Evolutionary conservation across 768 basidiomycete genomes (phyloP).

Genomic region (Chiua virens): DNA sequence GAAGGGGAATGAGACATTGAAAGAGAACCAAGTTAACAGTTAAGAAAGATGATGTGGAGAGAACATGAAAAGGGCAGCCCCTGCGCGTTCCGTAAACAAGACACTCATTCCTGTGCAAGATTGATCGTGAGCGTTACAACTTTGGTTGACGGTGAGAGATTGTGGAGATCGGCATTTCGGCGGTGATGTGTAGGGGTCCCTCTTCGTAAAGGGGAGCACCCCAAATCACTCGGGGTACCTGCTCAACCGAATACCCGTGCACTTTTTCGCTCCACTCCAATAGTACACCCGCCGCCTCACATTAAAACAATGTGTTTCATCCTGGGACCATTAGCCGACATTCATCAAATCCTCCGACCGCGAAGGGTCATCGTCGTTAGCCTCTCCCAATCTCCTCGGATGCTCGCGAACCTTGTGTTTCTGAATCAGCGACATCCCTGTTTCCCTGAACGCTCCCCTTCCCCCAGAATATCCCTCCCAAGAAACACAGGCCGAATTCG

Average conservation of each 20-base stretch:
- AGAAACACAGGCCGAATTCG: slow-evolving; percentile 32
- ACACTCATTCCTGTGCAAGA: slow-evolving; percentile 33
- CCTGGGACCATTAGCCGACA: slow-evolving; percentile 24
- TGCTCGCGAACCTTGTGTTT: slow-evolving; percentile 30
- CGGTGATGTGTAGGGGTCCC: slow-evolving; percentile 14
- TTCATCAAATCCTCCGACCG: slow-evolving; percentile 32
- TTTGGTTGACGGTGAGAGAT: slow-evolving; percentile 32
- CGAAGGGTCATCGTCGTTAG: slow-evolving; percentile 15
- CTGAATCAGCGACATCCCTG: slow-evolving; percentile 34
- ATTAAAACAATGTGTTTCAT: slow-evolving; percentile 25
- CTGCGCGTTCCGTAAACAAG: slow-evolving; percentile 29
- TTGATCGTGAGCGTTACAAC: slow-evolving; percentile 28
- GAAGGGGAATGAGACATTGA: slow-evolving; percentile 15
- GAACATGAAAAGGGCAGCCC: slow-evolving; percentile 19
- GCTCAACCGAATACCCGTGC: slow-evolving; percentile 22
- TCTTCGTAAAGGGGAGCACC: slow-evolving; percentile 21
- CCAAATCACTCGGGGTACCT: slow-evolving; percentile 24
- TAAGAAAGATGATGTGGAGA: slow-evolving; percentile 17
- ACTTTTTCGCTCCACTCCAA: slow-evolving; percentile 24
- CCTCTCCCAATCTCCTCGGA: slow-evolving; percentile 18
- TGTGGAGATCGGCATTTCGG: slow-evolving; percentile 40
- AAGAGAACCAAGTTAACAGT: slow-evolving; percentile 5
- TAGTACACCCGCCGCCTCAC: slow-evolving; percentile 8
- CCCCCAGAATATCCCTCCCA: slow-evolving; percentile 37
- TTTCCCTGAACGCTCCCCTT: slow-evolving; percentile 32